These are phyloP conservation scores for Zostera marina DNA, from an alignment of 116 monocot species.

Conservation along the genomic window DNA sequence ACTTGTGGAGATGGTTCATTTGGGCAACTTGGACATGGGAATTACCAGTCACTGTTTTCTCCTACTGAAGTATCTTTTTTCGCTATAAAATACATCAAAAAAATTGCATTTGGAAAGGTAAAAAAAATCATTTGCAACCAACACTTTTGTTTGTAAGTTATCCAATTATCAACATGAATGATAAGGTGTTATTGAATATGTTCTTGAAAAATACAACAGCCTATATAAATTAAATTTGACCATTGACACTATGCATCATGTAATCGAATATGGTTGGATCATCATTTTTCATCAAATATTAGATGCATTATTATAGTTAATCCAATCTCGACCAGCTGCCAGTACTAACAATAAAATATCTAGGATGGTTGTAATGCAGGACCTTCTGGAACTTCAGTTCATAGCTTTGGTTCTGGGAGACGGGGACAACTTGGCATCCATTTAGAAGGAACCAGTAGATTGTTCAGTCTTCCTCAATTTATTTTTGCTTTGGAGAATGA, in stretches of 20 bases:
- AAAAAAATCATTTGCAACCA: not conserved
- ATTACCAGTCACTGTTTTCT: constrained; percentile 30
- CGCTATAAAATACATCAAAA: constrained; percentile 33
- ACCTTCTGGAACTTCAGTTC: constrained; percentile 26
- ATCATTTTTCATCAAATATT: too few relatives aligned
- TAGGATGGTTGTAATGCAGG: constrained; percentile 15
- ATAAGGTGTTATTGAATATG: too few relatives aligned
- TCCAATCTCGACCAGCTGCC: not conserved
- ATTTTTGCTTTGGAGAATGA: constrained; percentile 38
- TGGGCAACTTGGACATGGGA: constrained; percentile 88
- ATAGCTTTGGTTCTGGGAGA: constrained; percentile 70
- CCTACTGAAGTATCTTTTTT: constrained; percentile 54
- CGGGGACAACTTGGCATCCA: constrained; percentile 57
- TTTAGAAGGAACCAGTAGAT: constrained; percentile 13
- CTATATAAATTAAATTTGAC: too few relatives aligned
- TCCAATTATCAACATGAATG: too few relatives aligned
- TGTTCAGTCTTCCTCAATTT: constrained; percentile 24
- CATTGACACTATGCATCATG: too few relatives aligned
- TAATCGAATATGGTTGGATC: too few relatives aligned
- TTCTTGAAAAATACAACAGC: too few relatives aligned
- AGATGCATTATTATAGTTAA: not conserved
- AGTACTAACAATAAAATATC: constrained; percentile 6
- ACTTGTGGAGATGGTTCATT: constrained; percentile 95
- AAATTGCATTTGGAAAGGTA: constrained; percentile 82
- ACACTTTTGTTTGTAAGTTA: not conserved